Evolutionary conservation across 2,329 filamentous ascomycete genomes (phyloP).

Genomic region (Trichoderma brevicompactum): DNA sequence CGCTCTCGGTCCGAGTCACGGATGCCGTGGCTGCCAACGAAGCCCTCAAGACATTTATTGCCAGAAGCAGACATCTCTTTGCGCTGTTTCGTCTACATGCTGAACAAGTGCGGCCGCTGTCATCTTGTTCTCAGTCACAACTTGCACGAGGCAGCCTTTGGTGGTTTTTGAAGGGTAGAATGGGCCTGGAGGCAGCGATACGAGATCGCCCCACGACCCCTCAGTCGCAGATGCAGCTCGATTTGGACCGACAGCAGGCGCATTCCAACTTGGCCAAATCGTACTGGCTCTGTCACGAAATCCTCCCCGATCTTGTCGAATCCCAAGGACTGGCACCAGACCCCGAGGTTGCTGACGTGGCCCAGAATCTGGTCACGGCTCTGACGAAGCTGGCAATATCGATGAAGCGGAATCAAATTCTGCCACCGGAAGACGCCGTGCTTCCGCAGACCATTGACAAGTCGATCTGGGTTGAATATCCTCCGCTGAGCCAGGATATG

Average conservation of each 20-base stretch:
- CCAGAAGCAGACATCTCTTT: slow-evolving; percentile 72
- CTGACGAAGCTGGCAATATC: slow-evolving; percentile 77
- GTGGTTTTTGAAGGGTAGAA: slow-evolving; percentile 88
- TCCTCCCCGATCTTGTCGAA: slow-evolving; percentile 55
- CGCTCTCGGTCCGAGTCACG: slow-evolving; percentile 46
- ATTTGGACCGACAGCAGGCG: slow-evolving; percentile 70
- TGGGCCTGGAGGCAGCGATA: slow-evolving; percentile 73
- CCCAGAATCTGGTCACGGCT: slow-evolving; percentile 63
- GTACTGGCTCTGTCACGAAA: slow-evolving; percentile 74
- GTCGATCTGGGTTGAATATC: slow-evolving; percentile 80
- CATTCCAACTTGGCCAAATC: slow-evolving; percentile 85
- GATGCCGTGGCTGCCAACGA: slow-evolving; percentile 61
- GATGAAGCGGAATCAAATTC: slow-evolving; percentile 81
- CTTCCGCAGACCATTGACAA: slow-evolving; percentile 81
- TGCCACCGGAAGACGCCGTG: slow-evolving; percentile 70
- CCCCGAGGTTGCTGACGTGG: slow-evolving; percentile 56
- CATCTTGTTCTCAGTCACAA: slow-evolving; percentile 65
- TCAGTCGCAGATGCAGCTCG: slow-evolving; percentile 57
- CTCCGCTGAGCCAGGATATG: slow-evolving; percentile 72
- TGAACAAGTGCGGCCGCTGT: slow-evolving; percentile 70
- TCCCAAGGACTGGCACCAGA: slow-evolving; percentile 49
- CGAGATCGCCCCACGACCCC: slow-evolving; percentile 61
- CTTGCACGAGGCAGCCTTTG: slow-evolving; percentile 76
- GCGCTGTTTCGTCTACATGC: slow-evolving; percentile 78
- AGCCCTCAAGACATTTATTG: slow-evolving; percentile 70